Evolutionary conservation across 352 stramenopile species (phyloP), one percentile per base, ranked within the genome.

Genomic region (Pythium oligandrum): DNA sequence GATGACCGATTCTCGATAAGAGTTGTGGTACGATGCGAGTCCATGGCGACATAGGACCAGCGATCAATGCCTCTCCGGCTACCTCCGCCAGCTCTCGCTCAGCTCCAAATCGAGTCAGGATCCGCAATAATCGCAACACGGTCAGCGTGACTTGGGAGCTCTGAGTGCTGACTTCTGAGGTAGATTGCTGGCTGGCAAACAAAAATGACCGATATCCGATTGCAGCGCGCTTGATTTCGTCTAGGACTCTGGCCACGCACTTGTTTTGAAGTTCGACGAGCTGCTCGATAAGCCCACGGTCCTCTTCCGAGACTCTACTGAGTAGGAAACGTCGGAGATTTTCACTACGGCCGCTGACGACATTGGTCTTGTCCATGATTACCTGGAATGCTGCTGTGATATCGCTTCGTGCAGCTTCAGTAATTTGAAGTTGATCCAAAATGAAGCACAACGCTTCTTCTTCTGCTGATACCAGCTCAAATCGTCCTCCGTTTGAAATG

Each of bases 21-120:
- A 95, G 53, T 48, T 95, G 85, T 38, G 85, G 82, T 12, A 93
- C 73, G 36, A 93, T 61, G 9, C 70, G 64, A 11, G 63, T 64
- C 85, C 85, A 95, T 40, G 80, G 73, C 42, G 51, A 40, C 2
- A 93, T 58, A 26, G 85, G 76, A 3, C 83, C 75, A 4, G 60
- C 44, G 4, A 40, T 59, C 34, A 95, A 80, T 0, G 70, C 68
- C 7, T 66, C 58, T 47, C 78, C 64, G 40, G 91, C 55, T 2
- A 60, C 66, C 12, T 65, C 55, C 2, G 65, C 51, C 3, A 95
- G 38, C 1, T 71, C 66, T 31, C 44, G 42, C 53, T 88, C 79
- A 31, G 63, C 56, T 39, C 79, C 84, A 48, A 77, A 91, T 5
- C 63, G 60, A 10, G 82, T 89, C 6, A 95, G 53, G 40, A 95